Conservation (phyloP, 768 basidiomycete genomes). For the Russula compacta region DNA sequence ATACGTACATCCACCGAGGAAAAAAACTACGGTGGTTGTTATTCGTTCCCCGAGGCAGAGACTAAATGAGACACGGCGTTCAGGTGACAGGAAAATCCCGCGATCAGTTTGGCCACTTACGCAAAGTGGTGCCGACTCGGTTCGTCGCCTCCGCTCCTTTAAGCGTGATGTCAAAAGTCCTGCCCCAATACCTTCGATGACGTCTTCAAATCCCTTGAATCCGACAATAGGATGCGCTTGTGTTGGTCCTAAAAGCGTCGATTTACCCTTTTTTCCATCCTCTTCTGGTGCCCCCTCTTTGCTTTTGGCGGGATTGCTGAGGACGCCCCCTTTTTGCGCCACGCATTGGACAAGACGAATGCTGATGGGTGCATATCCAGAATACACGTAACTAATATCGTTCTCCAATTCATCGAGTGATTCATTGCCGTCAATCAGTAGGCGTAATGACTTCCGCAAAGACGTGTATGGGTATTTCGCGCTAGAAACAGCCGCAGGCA, state of each 20-base stretch:
- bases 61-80: not conserved
- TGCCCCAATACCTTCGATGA: slow-evolving; percentile 76
- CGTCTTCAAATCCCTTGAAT: slow-evolving; percentile 97
- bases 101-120: slow-evolving; percentile 25
- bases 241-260: slow-evolving; percentile 39
- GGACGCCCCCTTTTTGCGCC: slow-evolving; percentile 82
- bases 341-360: slow-evolving; percentile 88
- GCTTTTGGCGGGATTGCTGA: slow-evolving; percentile 64
- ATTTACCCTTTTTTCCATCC: slow-evolving; percentile 32
- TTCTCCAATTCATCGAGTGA: slow-evolving; percentile 77
- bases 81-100: not conserved
- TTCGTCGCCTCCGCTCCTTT: slow-evolving; percentile 28
- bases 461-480: slow-evolving; percentile 62
- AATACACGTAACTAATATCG: slow-evolving; percentile 94
- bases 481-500: slow-evolving; percentile 31
- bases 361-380: slow-evolving; percentile 92
- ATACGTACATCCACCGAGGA: slow-evolving; percentile 94
- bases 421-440: slow-evolving; percentile 87
- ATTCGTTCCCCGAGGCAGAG: slow-evolving; percentile 42
- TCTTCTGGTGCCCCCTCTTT: slow-evolving; percentile 40
- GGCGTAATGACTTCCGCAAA: slow-evolving; percentile 75
- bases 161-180: slow-evolving; percentile 71
- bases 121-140: slow-evolving; percentile 26
- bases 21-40: slow-evolving; percentile 88
- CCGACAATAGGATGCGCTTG: slow-evolving; percentile 89